Evolutionary conservation across 2,329 filamentous ascomycete species (phyloP).

Genomic region (Pyrenophora tritici-repentis): DNA sequence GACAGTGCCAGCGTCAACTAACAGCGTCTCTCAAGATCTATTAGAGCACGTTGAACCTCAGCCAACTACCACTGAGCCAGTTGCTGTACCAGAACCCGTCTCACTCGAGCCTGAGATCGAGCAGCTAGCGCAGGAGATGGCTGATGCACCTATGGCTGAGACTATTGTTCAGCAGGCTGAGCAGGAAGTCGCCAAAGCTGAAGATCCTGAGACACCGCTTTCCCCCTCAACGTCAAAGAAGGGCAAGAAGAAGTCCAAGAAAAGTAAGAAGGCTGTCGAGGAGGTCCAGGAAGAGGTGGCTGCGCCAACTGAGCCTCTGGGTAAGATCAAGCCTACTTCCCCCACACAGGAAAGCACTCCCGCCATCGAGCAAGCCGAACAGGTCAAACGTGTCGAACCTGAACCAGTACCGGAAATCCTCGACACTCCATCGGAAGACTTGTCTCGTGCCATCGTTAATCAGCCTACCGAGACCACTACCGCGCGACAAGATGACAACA

Average conservation of each 20-base stretch:
- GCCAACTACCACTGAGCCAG: background rate
- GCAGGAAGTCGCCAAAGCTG: background rate
- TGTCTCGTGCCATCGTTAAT: background rate
- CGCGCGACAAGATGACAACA: background rate
- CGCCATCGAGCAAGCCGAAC: background rate
- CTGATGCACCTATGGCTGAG: background rate
- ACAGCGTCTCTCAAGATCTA: slow-evolving; percentile 1
- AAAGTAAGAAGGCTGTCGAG: slow-evolving; percentile 19
- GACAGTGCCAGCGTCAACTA: slow-evolving; percentile 3
- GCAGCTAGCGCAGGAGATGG: background rate
- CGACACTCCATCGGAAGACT: slow-evolving; percentile 2
- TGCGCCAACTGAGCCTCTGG: slow-evolving; percentile 1
- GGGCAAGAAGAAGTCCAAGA: slow-evolving; percentile 35
- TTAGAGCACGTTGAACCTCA: slow-evolving; percentile 1
- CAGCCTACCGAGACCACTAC: slow-evolving; percentile 3
- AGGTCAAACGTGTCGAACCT: background rate
- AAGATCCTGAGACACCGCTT: slow-evolving; percentile 12
- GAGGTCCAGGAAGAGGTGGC: slow-evolving; percentile 5
- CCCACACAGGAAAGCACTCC: background rate
- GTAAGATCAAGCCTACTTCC: slow-evolving; percentile 5
- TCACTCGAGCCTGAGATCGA: background rate
- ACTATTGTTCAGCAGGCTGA: background rate
- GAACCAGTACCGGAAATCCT: background rate
- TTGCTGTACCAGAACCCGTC: background rate
- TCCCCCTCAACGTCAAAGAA: slow-evolving; percentile 31